Evolutionary conservation across 306 rosid species (phyloP).

Genomic region (Vachellia pachyceras): DNA sequence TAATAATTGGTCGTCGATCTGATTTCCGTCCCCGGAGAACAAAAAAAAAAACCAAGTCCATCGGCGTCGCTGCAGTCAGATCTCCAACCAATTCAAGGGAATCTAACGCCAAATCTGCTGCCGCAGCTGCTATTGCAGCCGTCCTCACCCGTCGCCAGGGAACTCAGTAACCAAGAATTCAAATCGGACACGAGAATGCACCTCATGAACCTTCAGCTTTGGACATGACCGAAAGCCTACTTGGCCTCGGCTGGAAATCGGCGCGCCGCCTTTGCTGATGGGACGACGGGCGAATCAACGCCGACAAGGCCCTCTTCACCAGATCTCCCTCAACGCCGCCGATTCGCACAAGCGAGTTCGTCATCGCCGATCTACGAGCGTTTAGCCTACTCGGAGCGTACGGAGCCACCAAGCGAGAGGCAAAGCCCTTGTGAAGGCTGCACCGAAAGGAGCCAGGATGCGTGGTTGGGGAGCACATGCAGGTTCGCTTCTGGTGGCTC

Average conservation of each 20-base stretch:
- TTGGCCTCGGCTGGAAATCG: conserved; percentile 71
- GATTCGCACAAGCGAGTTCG: conserved; percentile 89
- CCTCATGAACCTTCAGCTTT: conserved; percentile 50
- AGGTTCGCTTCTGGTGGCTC: conserved; percentile 68
- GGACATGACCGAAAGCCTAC: conserved; percentile 84
- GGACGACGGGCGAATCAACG: conserved; percentile 92
- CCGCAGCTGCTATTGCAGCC: neutral
- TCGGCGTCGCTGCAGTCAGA: conserved; percentile 23
- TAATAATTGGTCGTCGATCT: conserved; percentile 36
- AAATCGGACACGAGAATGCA: neutral
- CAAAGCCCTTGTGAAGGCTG: conserved; percentile 71
- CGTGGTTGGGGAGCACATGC: conserved; percentile 91
- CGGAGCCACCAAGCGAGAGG: conserved; percentile 50
- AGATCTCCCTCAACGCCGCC: conserved; percentile 96
- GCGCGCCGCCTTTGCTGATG: conserved; percentile 80
- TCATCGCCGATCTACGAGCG: conserved; percentile 98
- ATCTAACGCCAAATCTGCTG: conserved; percentile 25
- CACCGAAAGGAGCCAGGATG: conserved; percentile 98
- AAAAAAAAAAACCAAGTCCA: conserved; percentile 41
- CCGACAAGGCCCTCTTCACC: conserved; percentile 78
- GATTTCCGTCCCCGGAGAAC: conserved; percentile 48
- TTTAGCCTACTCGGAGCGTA: conserved; percentile 78
- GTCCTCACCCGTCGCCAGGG: conserved; percentile 13
- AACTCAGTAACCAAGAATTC: neutral
- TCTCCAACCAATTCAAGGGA: conserved; percentile 34